Evolutionary conservation across 129 eudicot genomes (phyloP), one percentile per base, ranked within the genome.

Genomic region (Escallonia herrerae): DNA sequence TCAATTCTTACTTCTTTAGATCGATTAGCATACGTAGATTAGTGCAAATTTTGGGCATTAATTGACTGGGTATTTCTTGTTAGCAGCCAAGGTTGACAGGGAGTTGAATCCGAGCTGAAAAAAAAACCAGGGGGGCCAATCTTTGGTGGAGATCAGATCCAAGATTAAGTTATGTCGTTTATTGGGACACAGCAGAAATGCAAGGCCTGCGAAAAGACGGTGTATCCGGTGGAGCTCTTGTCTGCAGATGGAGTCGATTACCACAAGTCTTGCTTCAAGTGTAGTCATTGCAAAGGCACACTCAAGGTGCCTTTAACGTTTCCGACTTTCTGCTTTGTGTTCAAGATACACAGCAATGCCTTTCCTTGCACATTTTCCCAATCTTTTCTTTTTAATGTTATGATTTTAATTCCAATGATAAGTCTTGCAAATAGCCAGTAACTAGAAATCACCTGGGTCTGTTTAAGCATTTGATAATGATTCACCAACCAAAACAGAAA

Each of bases 181-280:
- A 82, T 61, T 65, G 97, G 97, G 56, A 90, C 97, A 46, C 95
- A 90, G 65, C 87, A 90, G 74, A 90, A 87, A 76, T 90, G 97
- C 87, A 90, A 90, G 93, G 95, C 87, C 12, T 90, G 97, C 70
- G 95, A 87, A 74, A 90, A 90, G 82, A 90, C 97, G 8, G 97
- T 90, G 80, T 90, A 90, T 62, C 95, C 95, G 3, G 82, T 90
- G 71, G 97, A 90, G 85, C 84, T 84, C 45, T 78, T 90, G 85
- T 86, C 97, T 76, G 97, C 97, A 45, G 97, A 90, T 82, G 97
- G 95, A 58, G 58, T 87, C 71, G 83, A 75, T 80, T 90, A 84
- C 76, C 97, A 90, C 75, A 90, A 90, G 49, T 80, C 97, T 72
- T 90, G 97, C 86, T 90, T 90, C 85, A 90, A 82, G 74, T 90